Percentiles rank a stretch among this genome's conserved stretches.
Evolutionary conservation across 2,329 filamentous ascomycete genomes (phyloP).

Genomic region (Ascochyta rabiei): DNA sequence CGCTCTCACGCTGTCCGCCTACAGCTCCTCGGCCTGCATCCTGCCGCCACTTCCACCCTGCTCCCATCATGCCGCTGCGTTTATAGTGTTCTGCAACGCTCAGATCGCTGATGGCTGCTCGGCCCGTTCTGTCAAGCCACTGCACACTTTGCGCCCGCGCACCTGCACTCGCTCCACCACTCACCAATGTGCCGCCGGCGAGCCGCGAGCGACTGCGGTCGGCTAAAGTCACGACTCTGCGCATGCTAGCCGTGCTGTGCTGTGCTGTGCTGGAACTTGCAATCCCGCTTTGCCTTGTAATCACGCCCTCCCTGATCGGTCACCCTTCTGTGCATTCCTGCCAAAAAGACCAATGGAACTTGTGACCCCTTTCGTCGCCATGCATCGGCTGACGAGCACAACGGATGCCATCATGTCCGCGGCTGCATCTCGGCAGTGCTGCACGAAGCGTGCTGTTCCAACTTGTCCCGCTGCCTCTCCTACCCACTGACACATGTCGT

Average conservation of each 20-base stretch:
- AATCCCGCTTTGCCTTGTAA: slow-evolving; percentile 13
- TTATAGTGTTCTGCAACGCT: slow-evolving; percentile 6
- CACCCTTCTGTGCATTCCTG: slow-evolving; percentile 41
- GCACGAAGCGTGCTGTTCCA: neutral
- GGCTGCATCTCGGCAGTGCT: slow-evolving; percentile 20
- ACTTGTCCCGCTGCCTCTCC: neutral
- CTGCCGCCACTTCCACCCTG: slow-evolving; percentile 7
- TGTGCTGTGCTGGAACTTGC: neutral
- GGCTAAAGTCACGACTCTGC: slow-evolving; percentile 23
- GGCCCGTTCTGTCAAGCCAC: slow-evolving; percentile 24
- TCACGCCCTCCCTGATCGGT: slow-evolving; percentile 22
- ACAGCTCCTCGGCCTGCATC: slow-evolving; percentile 2
- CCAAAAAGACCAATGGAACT: slow-evolving; percentile 18
- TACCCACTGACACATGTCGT: slow-evolving; percentile 14
- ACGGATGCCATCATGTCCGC: slow-evolving; percentile 22
- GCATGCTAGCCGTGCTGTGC: slow-evolving; percentile 21
- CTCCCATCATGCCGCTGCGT: neutral
- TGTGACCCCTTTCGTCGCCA: slow-evolving; percentile 12
- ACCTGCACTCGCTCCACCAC: neutral
- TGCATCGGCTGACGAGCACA: slow-evolving; percentile 15
- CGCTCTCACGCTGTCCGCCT: slow-evolving; percentile 8
- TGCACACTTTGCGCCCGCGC: slow-evolving; percentile 2
- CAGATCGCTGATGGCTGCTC: slow-evolving; percentile 21
- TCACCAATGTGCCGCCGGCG: slow-evolving; percentile 5
- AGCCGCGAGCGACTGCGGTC: slow-evolving; percentile 21